A percentile compares a stretch with the other conserved stretches of the same genome.
Evolutionary conservation across 2,329 filamentous ascomycete genomes (phyloP).

Genomic region (Colletotrichum costaricense): DNA sequence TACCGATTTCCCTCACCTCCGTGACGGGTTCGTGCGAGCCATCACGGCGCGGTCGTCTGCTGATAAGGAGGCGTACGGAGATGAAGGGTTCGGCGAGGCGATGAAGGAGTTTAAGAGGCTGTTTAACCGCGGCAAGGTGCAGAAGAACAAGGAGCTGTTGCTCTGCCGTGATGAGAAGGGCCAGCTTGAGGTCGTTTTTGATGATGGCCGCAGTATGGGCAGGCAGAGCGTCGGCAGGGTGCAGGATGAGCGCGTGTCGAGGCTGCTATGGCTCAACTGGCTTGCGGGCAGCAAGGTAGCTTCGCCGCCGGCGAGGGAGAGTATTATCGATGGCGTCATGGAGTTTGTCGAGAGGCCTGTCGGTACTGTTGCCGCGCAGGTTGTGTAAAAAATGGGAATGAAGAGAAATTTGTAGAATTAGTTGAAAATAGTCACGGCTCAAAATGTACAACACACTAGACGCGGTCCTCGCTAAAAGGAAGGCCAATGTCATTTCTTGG

Average conservation of each 20-base stretch:
- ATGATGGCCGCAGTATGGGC: conserved; percentile 59
- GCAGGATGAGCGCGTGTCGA: conserved; percentile 81
- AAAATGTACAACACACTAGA: conserved; percentile 38
- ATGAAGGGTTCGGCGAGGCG: conserved; percentile 80
- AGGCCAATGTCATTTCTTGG: background rate
- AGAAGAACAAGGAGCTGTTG: conserved; percentile 83
- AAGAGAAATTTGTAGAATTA: conserved; percentile 37
- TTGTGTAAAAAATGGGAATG: conserved; percentile 54
- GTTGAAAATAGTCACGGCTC: conserved; percentile 9
- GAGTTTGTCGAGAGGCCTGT: conserved; percentile 89
- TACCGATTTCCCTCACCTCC: conserved; percentile 92
- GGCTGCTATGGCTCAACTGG: conserved; percentile 90
- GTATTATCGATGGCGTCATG: conserved; percentile 88
- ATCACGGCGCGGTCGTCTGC: conserved; percentile 79
- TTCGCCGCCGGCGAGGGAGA: conserved; percentile 83
- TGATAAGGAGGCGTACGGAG: conserved; percentile 65
- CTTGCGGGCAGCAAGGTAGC: conserved; percentile 88
- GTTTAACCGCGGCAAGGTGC: conserved; percentile 84
- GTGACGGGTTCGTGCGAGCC: conserved; percentile 90
- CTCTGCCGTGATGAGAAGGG: conserved; percentile 76
- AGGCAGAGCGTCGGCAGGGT: conserved; percentile 76
- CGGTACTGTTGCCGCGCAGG: conserved; percentile 86
- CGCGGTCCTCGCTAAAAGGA: background rate
- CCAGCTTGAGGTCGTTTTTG: conserved; percentile 74
- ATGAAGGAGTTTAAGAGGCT: conserved; percentile 82